Conservation (phyloP, 2,329 filamentous ascomycete species). For the Fusarium temperatum region DNA sequence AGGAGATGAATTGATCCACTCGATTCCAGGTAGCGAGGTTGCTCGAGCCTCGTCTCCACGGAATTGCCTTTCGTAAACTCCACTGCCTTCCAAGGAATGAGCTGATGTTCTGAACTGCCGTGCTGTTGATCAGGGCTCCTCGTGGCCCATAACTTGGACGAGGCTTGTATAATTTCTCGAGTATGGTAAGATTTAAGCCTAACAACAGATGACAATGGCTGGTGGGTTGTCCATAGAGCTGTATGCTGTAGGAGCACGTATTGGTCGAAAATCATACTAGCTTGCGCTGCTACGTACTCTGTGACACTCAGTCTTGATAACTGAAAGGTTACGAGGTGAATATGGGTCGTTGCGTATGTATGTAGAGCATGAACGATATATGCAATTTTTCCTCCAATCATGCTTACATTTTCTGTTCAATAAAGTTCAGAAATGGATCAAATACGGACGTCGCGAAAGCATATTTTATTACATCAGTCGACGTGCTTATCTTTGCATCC, state of each 20-base stretch:
- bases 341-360: neutral
- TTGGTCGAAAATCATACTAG: neutral
- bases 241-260: neutral
- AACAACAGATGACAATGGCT: neutral
- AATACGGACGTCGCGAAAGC: too few relatives aligned
- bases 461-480: too few relatives aligned
- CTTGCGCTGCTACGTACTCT: too few relatives aligned
- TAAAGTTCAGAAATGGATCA: too few relatives aligned
- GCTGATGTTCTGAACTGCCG: neutral
- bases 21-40: neutral
- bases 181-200: neutral
- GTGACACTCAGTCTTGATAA: neutral
- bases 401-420: too few relatives aligned
- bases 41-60: neutral
- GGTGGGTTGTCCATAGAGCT: neutral
- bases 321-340: accelerated
- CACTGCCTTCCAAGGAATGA: neutral
- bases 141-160: accelerated
- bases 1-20: neutral
- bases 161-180: neutral
- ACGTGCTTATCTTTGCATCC: too few relatives aligned
- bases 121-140: accelerated
- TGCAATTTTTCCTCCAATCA: too few relatives aligned
- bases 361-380: too few relatives aligned
- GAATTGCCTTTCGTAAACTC: neutral